Evolutionary conservation across 2,329 filamentous ascomycete species (phyloP).

Genomic region (Sporothrix humicola): DNA sequence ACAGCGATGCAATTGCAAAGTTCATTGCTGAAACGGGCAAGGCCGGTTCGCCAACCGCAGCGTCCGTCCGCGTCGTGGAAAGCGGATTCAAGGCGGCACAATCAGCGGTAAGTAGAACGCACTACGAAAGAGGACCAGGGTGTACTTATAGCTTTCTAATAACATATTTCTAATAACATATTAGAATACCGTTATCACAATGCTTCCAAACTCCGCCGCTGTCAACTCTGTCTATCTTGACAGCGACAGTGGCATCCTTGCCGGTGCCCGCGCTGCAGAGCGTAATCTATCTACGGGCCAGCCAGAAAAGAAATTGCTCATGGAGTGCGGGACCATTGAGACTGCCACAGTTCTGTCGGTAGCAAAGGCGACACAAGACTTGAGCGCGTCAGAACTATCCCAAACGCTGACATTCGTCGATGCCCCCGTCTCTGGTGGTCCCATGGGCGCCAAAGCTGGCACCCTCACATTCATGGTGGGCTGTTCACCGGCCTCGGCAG

Average conservation of each 20-base stretch:
- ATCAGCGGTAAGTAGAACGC: background rate
- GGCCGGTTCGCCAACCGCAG: too few species aligned
- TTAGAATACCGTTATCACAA: constrained; percentile 19
- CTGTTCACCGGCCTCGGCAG: background rate
- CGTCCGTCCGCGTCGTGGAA: background rate
- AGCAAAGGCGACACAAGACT: background rate
- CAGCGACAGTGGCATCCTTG: background rate
- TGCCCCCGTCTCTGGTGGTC: constrained; percentile 3
- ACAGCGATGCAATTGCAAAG: background rate
- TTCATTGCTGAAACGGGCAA: background rate
- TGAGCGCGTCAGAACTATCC: background rate
- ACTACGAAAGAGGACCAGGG: too few species aligned
- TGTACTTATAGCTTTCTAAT: background rate
- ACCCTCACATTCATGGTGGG: constrained; percentile 20
- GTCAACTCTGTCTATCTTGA: background rate
- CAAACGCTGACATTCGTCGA: background rate
- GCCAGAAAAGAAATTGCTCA: constrained; percentile 9
- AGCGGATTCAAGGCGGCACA: background rate
- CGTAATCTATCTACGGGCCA: background rate
- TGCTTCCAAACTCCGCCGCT: background rate
- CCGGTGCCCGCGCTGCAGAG: background rate
- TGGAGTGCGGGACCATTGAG: constrained; percentile 26
- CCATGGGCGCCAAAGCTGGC: constrained; percentile 3
- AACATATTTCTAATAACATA: background rate
- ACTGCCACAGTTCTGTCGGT: background rate